Evolutionary conservation across 2,329 filamentous ascomycete genomes (phyloP).

Genomic region (Talaromyces sp.): DNA sequence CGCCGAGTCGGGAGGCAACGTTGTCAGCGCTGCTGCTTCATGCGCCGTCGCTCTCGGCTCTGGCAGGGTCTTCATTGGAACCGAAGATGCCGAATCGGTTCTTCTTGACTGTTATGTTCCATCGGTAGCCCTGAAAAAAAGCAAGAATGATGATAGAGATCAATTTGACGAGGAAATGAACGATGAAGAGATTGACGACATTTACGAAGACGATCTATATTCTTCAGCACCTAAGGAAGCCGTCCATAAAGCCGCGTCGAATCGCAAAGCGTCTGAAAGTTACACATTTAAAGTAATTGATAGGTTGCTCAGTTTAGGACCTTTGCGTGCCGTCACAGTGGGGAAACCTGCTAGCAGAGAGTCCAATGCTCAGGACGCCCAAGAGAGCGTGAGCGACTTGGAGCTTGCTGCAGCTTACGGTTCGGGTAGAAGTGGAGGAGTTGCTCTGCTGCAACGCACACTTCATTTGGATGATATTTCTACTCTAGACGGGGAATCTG

Average conservation of each 20-base stretch:
- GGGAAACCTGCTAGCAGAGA: conserved; percentile 54
- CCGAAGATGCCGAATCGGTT: conserved; percentile 75
- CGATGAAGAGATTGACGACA: conserved; percentile 54
- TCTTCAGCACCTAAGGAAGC: conserved; percentile 31
- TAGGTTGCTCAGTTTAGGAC: conserved; percentile 70
- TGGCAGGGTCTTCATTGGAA: conserved; percentile 76
- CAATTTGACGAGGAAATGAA: conserved; percentile 41
- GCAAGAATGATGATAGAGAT: conserved; percentile 56
- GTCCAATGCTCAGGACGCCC: conserved; percentile 41
- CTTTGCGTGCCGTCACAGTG: conserved; percentile 70
- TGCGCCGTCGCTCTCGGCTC: conserved; percentile 67
- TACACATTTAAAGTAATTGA: conserved; percentile 76
- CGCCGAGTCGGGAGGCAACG: conserved; percentile 58
- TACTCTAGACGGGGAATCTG: conserved; percentile 68
- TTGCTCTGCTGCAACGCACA: conserved; percentile 74
- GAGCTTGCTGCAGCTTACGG: conserved; percentile 55
- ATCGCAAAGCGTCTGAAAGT: conserved; percentile 44
- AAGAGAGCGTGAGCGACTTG: conserved; percentile 27
- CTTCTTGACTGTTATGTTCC: conserved; percentile 76
- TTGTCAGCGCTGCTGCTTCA: conserved; percentile 62
- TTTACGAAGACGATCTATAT: conserved; percentile 54
- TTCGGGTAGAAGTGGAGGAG: conserved; percentile 58
- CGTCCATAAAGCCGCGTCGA: conserved; percentile 18
- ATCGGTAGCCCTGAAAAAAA: conserved; percentile 57
- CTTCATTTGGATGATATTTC: conserved; percentile 71